Evolutionary conservation across 192 early-diverging fungal species (phyloP), one percentile per base, ranked within the genome.

Genomic region (Umbelopsis isabellina): DNA sequence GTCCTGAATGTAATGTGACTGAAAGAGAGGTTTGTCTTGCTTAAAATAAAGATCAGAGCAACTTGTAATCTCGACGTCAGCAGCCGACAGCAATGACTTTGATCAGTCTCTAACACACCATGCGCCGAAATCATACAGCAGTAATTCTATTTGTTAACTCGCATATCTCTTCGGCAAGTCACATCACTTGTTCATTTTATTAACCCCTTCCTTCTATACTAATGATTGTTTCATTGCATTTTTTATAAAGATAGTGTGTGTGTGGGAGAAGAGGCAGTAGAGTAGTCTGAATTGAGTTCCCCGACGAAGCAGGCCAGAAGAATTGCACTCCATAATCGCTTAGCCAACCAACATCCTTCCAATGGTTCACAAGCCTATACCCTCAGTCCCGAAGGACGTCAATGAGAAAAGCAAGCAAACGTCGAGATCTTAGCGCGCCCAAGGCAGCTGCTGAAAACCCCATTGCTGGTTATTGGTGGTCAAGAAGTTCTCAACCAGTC

Each of bases 231-330:
- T 61, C 55, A 61, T 61, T 61, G 20, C 51, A 52, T 52, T 21
- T 61, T 35, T 61, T 61, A 33, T 6, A 35, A 61, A 61, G 30
- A 35, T 16, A 18, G 9, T 4, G 5, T 3, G 55, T 61, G 16
- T 35, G 13, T 16, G 12, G 45, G 67, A 13, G 66, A 61, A 49
- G 72, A 74, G 72, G 72, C 68, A 49, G 67, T 46, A 74, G 72
- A 74, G 72, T 74, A 74, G 72, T 74, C 72, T 74, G 72, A 74
- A 74, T 74, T 69, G 72, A 74, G 72, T 74, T 74, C 55, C 72
- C 49, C 55, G 51, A 35, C 48, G 12, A 72, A 71, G 22, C 53
- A 55, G 49, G 72, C 50, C 72, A 50, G 44, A 64, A 50, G 72
- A 69, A 74, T 74, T 74, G 72, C 72, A 74, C 72, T 74, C 49